Conservation (phyloP, 2,329 filamentous ascomycete genomes). For the Zarea fungicola region DNA sequence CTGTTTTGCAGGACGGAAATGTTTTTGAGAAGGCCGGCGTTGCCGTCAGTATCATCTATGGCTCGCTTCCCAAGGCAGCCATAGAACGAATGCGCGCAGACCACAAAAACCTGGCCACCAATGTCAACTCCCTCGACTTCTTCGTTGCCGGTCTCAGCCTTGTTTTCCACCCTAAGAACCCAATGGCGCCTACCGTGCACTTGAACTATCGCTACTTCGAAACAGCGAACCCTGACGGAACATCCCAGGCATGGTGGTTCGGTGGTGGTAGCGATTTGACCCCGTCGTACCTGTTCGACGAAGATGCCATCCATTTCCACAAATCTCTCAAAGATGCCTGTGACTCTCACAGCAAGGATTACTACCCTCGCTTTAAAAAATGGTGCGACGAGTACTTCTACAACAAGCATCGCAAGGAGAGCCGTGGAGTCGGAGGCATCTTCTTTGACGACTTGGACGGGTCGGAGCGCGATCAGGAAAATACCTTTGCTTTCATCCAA, state of each 20-base stretch:
- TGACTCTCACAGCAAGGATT: slow-evolving; percentile 85
- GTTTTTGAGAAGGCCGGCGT: slow-evolving; percentile 98
- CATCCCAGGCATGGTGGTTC: slow-evolving; percentile 92
- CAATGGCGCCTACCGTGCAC: slow-evolving; percentile 95
- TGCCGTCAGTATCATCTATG: slow-evolving; percentile 92
- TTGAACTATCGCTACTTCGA: slow-evolving; percentile 99
- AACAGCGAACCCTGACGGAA: slow-evolving; percentile 79
- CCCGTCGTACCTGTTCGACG: slow-evolving; percentile 89
- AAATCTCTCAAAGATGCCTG: slow-evolving; percentile 86
- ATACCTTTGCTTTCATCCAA: slow-evolving; percentile 83
- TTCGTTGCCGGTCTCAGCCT: slow-evolving; percentile 92
- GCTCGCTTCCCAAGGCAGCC: slow-evolving; percentile 76
- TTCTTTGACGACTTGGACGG: slow-evolving; percentile 98
- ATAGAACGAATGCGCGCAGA: slow-evolving; percentile 92
- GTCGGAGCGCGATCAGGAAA: slow-evolving; percentile 78
- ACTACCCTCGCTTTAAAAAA: slow-evolving; percentile 92
- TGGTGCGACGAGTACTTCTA: slow-evolving; percentile 99
- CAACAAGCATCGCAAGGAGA: slow-evolving; percentile 85
- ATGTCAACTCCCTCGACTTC: slow-evolving; percentile 82
- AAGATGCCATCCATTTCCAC: slow-evolving; percentile 97
- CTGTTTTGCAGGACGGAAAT: slow-evolving; percentile 91
- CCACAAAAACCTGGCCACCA: slow-evolving; percentile 80
- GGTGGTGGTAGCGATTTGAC: slow-evolving; percentile 93
- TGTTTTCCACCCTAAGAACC: slow-evolving; percentile 89
- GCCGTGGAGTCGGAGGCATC: slow-evolving; percentile 86